Percentiles rank a stretch among this genome's conserved stretches.
Conservation (phyloP, 2,329 filamentous ascomycete species). For the Fusarium neocosmosporiellum region DNA sequence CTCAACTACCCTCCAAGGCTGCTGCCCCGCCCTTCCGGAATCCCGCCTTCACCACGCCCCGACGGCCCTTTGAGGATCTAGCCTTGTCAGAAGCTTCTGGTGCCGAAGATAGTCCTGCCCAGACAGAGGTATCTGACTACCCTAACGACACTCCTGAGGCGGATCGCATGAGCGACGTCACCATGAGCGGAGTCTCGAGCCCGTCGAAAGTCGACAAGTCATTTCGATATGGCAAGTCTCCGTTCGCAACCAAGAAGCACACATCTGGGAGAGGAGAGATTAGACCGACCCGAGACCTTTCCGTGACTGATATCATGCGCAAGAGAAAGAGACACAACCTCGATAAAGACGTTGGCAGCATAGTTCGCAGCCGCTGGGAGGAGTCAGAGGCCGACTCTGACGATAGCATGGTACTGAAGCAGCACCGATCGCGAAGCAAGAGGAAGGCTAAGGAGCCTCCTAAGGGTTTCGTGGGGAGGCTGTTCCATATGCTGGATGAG, state of each 20-base stretch:
- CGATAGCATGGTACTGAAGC: conserved; percentile 36
- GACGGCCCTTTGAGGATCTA: conserved; percentile 66
- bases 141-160: conserved; percentile 64
- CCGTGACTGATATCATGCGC: conserved; percentile 58
- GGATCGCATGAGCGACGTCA: conserved; percentile 57
- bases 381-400: conserved; percentile 64
- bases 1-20: conserved; percentile 54
- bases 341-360: conserved; percentile 64
- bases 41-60: conserved; percentile 72
- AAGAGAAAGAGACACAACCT: conserved; percentile 65
- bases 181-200: conserved; percentile 57
- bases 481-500: conserved; percentile 65
- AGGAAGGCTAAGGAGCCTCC: conserved; percentile 34
- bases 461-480: conserved; percentile 52
- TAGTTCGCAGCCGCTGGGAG: conserved; percentile 58
- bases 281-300: conserved; percentile 55
- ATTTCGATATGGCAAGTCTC: conserved; percentile 56
- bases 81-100: conserved; percentile 66
- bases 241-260: conserved; percentile 53
- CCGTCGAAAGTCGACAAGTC: conserved; percentile 60
- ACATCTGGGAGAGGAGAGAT: conserved; percentile 74
- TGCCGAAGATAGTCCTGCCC: conserved; percentile 69
- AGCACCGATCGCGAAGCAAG: conserved; percentile 39
- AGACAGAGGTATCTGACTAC: conserved; percentile 67
- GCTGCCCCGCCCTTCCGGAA: conserved; percentile 69